Base-by-base conservation (phyloP, 169 alveolate species). In the Toxoplasma gondii region DNA sequence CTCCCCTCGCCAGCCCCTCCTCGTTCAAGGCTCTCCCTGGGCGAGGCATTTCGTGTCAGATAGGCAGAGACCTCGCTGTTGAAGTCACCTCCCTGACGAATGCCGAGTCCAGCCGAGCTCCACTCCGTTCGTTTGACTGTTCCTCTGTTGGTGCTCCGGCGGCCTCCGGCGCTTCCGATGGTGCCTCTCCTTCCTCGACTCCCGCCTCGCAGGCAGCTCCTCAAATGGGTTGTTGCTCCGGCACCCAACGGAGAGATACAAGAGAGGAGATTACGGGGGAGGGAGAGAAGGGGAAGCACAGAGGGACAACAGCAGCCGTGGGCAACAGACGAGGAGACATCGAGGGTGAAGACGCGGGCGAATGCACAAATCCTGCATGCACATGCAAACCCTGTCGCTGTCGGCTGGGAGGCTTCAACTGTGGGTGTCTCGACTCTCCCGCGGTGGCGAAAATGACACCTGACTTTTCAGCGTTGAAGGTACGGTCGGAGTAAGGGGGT, bases 361-460 rank as follows among this genome's bases (percentile, higher is more conserved):
- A n/a, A 17, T 74, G 84, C 84, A n/a, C 38, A 17, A 34, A 36
- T n/a, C 17, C 44, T 24, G 45, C 84, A 16, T 74, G 84, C 84
- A n/a, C n/a, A 27, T 74, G 84, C 43, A 9, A 44, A 1, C 84
- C 84, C 27, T 74, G 84, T 44, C 84, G 84, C 84, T 74, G 84
- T 44, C 39, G 45, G 12, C 27, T 31, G 41, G 84, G 27, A 17
- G 84, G 84, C 10, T 74, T 36, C 49, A 74, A 74, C 84, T 74
- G 84, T 36, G 84, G 84, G 27, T 74, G 84, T 74, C 49, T 74
- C 45, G 45, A 19, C 44, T 12, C 84, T 9, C 81, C 81, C 19
- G 43, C 17, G n/a, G 84, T 36, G 0, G 84, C 44, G 44, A 16
- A 4, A n/a, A 74, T 34, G 43, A 74, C 84, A 1, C 84, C 84